phyloP scores from a whole-genome alignment of 441 rosid genomes.

The Mallotus japonicus region DNA sequence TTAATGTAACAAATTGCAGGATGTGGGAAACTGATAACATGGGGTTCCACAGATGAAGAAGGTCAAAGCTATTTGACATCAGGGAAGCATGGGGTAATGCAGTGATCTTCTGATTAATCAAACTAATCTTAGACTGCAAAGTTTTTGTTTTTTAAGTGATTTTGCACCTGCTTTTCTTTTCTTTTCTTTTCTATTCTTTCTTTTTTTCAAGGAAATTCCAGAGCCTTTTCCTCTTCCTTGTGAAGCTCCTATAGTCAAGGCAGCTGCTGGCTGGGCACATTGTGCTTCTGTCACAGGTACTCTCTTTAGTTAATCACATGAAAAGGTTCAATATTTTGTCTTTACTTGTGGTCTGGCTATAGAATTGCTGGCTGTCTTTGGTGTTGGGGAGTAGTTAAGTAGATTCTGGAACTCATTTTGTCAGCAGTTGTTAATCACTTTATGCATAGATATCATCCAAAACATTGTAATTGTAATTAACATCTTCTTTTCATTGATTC shows the following conservation, averaged over 20 bases:
- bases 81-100: constrained; percentile 87
- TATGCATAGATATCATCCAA: no score
- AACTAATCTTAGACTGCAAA: constrained; percentile 12
- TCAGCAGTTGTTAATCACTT: no score
- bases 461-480: no score
- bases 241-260: constrained; percentile 57
- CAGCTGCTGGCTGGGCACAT: constrained; percentile 95
- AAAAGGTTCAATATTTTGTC: no score
- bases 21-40: constrained; percentile 78
- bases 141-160: constrained; percentile 20
- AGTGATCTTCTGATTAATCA: constrained; percentile 16
- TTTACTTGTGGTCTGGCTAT: no score
- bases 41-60: constrained; percentile 94
- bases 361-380: no score
- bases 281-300: constrained; percentile 79
- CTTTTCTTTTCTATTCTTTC: not conserved
- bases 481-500: not conserved
- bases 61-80: constrained; percentile 85
- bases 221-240: constrained; percentile 81
- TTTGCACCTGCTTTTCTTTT: constrained; percentile 6
- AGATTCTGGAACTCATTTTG: no score
- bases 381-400: no score
- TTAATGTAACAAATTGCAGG: constrained; percentile 27
- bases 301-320: no score
- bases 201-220: constrained; percentile 61